phyloP scores from a whole-genome alignment of 257 asterid genomes.

The Solanum bukasovii region DNA sequence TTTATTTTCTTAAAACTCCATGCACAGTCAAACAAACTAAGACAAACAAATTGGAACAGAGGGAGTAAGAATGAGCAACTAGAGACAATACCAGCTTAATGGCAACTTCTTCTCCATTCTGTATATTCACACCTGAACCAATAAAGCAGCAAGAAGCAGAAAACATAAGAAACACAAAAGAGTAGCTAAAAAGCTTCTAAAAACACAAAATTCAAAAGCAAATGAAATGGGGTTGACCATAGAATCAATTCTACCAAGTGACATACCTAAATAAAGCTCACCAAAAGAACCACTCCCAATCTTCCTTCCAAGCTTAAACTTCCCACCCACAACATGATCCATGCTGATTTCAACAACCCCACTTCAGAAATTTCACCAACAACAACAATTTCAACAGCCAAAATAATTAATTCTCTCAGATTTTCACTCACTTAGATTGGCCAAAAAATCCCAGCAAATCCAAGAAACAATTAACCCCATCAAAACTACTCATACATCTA shows the following conservation, averaged over 20 bases:
- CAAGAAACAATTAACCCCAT: not conserved
- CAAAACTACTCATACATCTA: not conserved
- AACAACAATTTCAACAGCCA: not conserved
- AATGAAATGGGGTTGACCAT: not conserved
- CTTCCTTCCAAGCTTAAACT: constrained; percentile 89
- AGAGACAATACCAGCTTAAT: constrained; percentile 59
- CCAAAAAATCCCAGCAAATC: not conserved
- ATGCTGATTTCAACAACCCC: constrained; percentile 19
- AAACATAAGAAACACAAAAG: not conserved
- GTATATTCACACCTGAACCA: constrained; percentile 64
- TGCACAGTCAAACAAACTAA: not conserved
- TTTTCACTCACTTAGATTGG: not conserved
- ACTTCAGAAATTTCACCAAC: not conserved
- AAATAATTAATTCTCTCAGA: not conserved
- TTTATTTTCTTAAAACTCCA: not conserved
- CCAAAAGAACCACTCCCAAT: constrained; percentile 98
- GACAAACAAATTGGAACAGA: not conserved
- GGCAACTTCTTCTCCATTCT: constrained; percentile 93
- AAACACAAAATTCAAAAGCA: not conserved
- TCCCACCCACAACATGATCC: constrained; percentile 86
- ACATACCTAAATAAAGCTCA: constrained; percentile 79
- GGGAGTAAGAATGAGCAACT: not conserved
- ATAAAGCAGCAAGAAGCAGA: not conserved
- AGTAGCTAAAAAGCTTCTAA: not conserved
- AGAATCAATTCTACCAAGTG: not conserved